Evolutionary conservation across 345 rosid genomes (phyloP), one percentile per base, ranked within the genome.

Genomic region (Turnera subulata): DNA sequence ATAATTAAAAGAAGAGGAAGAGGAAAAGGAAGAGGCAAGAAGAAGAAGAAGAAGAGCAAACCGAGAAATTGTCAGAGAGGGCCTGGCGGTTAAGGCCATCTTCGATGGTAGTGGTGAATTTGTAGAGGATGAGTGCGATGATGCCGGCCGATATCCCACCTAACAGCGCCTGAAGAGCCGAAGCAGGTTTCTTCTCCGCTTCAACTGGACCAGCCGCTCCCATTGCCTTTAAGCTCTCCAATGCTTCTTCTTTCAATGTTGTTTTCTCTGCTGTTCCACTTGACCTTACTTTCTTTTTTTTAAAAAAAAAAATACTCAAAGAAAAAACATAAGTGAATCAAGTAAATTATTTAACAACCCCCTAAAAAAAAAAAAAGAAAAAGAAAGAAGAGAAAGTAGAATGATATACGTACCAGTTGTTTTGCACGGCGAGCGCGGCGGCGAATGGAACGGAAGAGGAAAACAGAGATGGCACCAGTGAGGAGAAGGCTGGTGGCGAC

Each of bases 341-440:
- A 46, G 24, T 20, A 19, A 46, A 45, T 15, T 23, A 18, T 10
- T 14, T 9, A 21, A 23, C 14, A 29, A 1, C 33, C 10, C 35
- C 37, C 14, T 6, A 50, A 35, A 20, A 14, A 11, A 23, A 21
- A 29, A 1, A 55, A 11, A 18, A 18, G 19, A 11, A 16, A 42
- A 37, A 21, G 25, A 59, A 53, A 16, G 6, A 3, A 3, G 38
- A 39, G 40, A 1, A 35, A 18, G 6, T 1, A 6, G 38, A 39
- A 39, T 0, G 20, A 18, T 10, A 13, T 16, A 33, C 42, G 7
- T 65, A 92, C 96, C 83, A 80, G 66, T 62, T 89, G 91, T 73
- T 84, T 92, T 7, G 88, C 78, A 3, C 95, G 93, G 56, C 77
- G 79, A 48, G 82, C 93, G 1, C 98, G 88, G 56, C 95, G 95